Evolutionary conservation across 768 basidiomycete genomes (phyloP), one percentile per base, ranked within the genome.

Genomic region (Lactarius deliciosus): DNA sequence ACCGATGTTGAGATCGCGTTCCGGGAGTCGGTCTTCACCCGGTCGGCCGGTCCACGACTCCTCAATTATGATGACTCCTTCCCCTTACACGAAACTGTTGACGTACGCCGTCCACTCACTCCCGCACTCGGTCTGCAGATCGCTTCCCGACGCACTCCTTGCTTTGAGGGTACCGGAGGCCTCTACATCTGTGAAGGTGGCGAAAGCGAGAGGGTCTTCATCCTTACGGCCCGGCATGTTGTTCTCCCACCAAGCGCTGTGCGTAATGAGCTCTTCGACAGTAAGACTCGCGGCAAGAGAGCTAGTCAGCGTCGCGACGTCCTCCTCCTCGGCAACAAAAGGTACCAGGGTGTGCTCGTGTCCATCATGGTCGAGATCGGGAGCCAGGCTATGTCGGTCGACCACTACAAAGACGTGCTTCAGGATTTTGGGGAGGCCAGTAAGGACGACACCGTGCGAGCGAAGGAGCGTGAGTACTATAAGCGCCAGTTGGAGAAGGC

Each of bases 181-280:
- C 71, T 81, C 58, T 81, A 74, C 72, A 60, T 77, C 71, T 72
- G 18, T 7, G 18, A 43, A 20, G 43, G 43, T 18, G 18, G 75
- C 70, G 60, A 70, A 30, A 65, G 72, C 68, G 61, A 75, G 18
- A 70, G 71, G 57, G 70, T 75, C 65, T 41, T 72, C 61, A 16
- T 76, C 62, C 71, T 79, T 56, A 80, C 79, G 34, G 61, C 63
- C 69, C 72, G 72, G 50, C 80, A 81, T 66, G 79, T 80, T 57
- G 76, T 72, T 65, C 73, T 72, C 61, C 77, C 79, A 15, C 76
- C 77, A 68, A 61, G 68, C 36, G 62, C 70, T 28, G 18, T 5
- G 18, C 6, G 1, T 43, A 73, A 61, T 68, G 61, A 38, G 64
- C 32, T 65, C 61, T 45, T 50, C 40, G 18, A 1, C n/a, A 15